Base-by-base conservation (phyloP, 768 basidiomycete genomes). In the Kwoniella dejecticola region DNA sequence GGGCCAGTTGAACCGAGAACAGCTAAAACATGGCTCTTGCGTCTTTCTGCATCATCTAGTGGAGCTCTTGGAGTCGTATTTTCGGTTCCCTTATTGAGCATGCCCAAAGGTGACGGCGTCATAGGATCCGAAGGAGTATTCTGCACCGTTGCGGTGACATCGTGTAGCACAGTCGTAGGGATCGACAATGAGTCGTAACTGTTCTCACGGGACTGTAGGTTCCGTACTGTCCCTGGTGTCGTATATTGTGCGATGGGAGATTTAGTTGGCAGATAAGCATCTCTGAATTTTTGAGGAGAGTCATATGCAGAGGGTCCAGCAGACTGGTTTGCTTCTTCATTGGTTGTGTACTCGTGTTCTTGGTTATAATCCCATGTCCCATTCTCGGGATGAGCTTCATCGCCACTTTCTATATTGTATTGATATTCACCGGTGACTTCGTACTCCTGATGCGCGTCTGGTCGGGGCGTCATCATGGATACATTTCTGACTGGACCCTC, bases 1-100 rank as follows among this genome's bases (percentile, higher is more conserved):
- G 68, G 65, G 17, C 65, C 21, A n/a, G 61, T 61, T n/a, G 67
- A 61, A 1, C 63, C 63, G 7, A 75, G 68, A 15, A 76, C 74
- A 15, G 74, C 74, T 3, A 76, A 63, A 13, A 76, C 66, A 52
- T 76, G 74, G 24, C 56, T 69, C 45, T 73, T 76, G 2, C 74
- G 63, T 46, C 74, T 31, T 57, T 73, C 69, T 1, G 69, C 68
- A 45, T 75, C 74, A 45, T 72, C 62, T 6, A 72, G 56, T 7
- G 68, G 64, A 2, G 74, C 65, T 36, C 71, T 66, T 30, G 74
- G 74, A 4, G 71, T 75, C 1, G 68, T 62, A 19, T 67, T 31
- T 26, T 68, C 63, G 45, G 36, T 52, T 8, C 15, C 31, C 46
- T 71, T 70, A 26, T 57, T 27, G 3, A 24, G 23, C n/a, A 58